phyloP scores from a whole-genome alignment of 306 rosid species.

The Inga laurina region DNA sequence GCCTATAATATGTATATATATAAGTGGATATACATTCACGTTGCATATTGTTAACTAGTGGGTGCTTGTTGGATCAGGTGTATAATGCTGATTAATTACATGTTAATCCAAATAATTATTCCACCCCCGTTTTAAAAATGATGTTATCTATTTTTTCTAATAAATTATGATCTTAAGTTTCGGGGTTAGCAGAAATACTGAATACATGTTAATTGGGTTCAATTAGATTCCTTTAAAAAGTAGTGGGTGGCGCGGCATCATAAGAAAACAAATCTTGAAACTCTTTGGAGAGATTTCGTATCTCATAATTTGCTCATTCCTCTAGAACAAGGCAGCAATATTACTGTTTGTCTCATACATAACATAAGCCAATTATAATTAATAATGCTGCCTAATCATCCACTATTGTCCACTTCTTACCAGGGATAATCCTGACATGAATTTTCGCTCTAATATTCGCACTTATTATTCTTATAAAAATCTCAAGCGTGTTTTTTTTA shows the following conservation, averaged over 20 bases:
- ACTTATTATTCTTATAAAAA: no score
- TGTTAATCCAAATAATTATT: neutral
- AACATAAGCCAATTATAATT: neutral
- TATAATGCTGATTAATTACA: conserved; percentile 26
- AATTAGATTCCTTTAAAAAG: neutral
- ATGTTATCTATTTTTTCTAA: neutral
- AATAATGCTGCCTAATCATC: conserved; percentile 5
- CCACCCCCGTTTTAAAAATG: neutral
- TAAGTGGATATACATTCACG: conserved; percentile 44
- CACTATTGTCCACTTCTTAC: neutral
- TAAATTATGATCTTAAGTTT: neutral
- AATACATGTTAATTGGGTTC: neutral
- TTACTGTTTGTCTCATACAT: neutral
- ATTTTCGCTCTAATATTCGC: neutral
- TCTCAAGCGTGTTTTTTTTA: neutral
- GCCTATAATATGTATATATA: neutral
- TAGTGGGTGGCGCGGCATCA: neutral
- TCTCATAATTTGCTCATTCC: neutral
- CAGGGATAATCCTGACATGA: neutral
- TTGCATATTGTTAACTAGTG: conserved; percentile 40
- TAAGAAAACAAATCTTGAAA: neutral
- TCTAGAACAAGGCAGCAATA: neutral
- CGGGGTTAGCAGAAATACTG: neutral
- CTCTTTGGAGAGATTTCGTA: neutral
- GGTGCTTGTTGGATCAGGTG: conserved; percentile 31